A percentile compares a stretch with the other conserved stretches of the same genome.
These are phyloP conservation scores for Phymatotrichopsis omnivora DNA, from an alignment of 2,329 filamentous ascomycete species.

Conservation along the genomic window DNA sequence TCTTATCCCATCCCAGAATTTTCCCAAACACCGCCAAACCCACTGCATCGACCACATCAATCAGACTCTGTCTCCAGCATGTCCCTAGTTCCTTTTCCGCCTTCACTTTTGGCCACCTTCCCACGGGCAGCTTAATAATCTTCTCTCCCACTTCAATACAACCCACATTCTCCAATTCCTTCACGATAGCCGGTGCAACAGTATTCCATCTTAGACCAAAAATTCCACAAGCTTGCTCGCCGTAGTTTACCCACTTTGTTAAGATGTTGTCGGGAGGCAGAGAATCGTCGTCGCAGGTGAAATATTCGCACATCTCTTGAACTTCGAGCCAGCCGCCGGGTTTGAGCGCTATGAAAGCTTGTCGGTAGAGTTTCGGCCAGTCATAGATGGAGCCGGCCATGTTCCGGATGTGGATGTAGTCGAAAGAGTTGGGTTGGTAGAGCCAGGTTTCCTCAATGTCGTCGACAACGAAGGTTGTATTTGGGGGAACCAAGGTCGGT, in stretches of 20 bases:
- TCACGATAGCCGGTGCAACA: constrained; percentile 14
- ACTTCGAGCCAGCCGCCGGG: too few relatives aligned
- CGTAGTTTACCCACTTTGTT: constrained; percentile 22
- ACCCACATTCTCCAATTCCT: constrained; percentile 36
- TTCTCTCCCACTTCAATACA: constrained; percentile 45
- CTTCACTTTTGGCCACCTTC: constrained; percentile 44
- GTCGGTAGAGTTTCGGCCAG: constrained; percentile 30
- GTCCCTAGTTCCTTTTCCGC: constrained; percentile 25
- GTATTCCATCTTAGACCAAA: too few relatives aligned
- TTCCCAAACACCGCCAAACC: constrained; percentile 14
- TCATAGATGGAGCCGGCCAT: constrained; percentile 32
- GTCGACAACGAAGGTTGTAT: constrained; percentile 31
- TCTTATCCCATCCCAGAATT: not conserved
- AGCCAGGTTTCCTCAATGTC: constrained; percentile 32
- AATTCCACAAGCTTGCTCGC: constrained; percentile 20
- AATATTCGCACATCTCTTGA: constrained; percentile 24
- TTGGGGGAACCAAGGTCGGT: too few relatives aligned
- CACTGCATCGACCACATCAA: constrained; percentile 27
- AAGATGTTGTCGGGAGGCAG: constrained; percentile 11
- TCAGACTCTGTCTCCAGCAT: constrained; percentile 28
- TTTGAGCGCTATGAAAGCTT: too few relatives aligned
- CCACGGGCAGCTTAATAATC: constrained; percentile 45
- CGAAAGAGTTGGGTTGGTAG: constrained; percentile 30
- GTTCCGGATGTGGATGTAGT: constrained; percentile 35
- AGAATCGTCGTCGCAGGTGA: constrained; percentile 26